phyloP scores from a whole-genome alignment of 306 rosid genomes.

The Begonia loranthoides region DNA sequence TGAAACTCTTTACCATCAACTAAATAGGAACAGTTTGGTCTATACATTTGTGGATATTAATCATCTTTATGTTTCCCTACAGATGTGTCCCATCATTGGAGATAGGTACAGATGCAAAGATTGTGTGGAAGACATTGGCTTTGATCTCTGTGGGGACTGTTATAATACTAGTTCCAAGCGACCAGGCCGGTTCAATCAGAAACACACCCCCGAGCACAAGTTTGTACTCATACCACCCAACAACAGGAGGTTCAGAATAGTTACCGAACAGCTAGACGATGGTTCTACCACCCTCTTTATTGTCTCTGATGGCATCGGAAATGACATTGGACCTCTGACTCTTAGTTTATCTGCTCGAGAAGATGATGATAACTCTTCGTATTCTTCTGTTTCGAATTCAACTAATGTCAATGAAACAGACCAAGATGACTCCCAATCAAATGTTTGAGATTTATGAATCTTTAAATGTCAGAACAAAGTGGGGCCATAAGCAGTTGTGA shows the following conservation, averaged over 20 bases:
- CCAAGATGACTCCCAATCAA: conserved; percentile 24
- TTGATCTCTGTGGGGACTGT: conserved; percentile 76
- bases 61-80: conserved; percentile 1
- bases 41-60: no score
- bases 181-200: conserved; percentile 92
- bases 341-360: conserved; percentile 9
- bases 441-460: conserved; percentile 11
- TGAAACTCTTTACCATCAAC: no score
- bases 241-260: conserved; percentile 15
- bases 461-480: not conserved
- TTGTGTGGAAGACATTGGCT: conserved; percentile 49
- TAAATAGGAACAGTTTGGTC: no score
- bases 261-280: conserved; percentile 18
- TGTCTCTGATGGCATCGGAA: conserved; percentile 16
- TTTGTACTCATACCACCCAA: conserved; percentile 15
- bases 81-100: conserved; percentile 62
- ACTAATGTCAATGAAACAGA: conserved; percentile 1
- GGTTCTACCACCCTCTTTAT: conserved; percentile 13
- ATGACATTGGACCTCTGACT: conserved; percentile 16
- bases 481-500: no score
- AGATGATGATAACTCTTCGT: conserved; percentile 9
- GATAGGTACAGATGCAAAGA: conserved; percentile 68
- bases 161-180: conserved; percentile 45
- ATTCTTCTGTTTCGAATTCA: conserved; percentile 2
- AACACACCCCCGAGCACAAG: conserved; percentile 69